phyloP scores from a whole-genome alignment of 1,284 basidiomycete species.

The Apiotrichum veenhuisii region DNA sequence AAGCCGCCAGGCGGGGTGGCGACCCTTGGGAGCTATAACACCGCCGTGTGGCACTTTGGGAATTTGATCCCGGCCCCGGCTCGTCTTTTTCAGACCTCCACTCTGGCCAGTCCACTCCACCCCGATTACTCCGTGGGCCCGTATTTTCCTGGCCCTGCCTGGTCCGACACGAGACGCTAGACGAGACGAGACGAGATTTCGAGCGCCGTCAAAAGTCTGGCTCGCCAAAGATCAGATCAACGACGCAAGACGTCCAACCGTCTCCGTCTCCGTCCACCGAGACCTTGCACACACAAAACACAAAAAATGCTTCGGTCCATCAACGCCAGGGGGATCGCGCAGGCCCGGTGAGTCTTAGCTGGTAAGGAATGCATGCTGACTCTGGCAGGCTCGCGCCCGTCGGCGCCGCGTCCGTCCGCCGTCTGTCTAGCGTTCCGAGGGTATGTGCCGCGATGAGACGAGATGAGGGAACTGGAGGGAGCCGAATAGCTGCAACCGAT shows the following conservation, averaged over 20 bases:
- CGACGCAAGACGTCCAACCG: not conserved
- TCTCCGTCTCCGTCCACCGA: constrained; percentile 1
- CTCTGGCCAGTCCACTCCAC: not conserved
- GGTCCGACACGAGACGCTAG: too few relatives aligned
- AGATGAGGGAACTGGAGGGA: too few relatives aligned
- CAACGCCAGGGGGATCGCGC: constrained; percentile 10
- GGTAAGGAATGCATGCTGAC: not conserved
- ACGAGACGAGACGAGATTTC: too few relatives aligned
- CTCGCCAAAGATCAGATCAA: not conserved
- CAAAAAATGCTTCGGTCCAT: constrained; percentile 17
- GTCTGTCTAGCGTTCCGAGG: constrained; percentile 13
- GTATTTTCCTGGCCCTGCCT: too few relatives aligned
- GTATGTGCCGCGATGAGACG: not conserved
- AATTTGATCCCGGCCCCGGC: not conserved
- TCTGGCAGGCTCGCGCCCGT: constrained; percentile 14
- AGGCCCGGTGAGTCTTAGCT: constrained; percentile 12
- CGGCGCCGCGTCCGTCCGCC: constrained; percentile 17
- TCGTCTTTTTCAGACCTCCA: not conserved
- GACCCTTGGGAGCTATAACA: too few relatives aligned
- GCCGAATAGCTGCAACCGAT: too few relatives aligned
- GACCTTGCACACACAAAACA: not conserved
- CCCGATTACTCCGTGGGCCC: too few relatives aligned
- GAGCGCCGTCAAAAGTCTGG: not conserved
- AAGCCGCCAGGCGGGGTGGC: too few relatives aligned
- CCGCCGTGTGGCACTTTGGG: constrained; percentile 2